Conservation (phyloP, 2,329 filamentous ascomycete species). For the Teratosphaeria viscida region DNA sequence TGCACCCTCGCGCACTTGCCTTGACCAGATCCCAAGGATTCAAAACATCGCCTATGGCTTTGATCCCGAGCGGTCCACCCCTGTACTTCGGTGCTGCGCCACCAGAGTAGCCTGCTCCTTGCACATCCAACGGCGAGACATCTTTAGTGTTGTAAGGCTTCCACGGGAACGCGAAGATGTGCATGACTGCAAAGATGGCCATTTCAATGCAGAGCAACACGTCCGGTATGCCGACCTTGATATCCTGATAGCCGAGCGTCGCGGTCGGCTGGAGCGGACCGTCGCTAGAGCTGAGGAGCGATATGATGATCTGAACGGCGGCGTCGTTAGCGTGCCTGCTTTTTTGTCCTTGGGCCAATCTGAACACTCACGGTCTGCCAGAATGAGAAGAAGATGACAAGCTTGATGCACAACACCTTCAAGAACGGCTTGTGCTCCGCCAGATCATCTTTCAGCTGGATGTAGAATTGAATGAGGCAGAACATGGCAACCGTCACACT, state of each 20-base stretch:
- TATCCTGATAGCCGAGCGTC: constrained; percentile 58
- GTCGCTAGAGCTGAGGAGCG: constrained; percentile 49
- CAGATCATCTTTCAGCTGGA: constrained; percentile 61
- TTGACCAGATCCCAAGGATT: constrained; percentile 79
- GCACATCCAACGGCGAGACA: constrained; percentile 18
- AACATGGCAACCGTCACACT: constrained; percentile 80
- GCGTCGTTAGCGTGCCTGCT: neutral
- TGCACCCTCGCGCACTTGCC: constrained; percentile 63
- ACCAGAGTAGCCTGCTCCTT: constrained; percentile 13
- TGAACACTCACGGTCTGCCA: constrained; percentile 54
- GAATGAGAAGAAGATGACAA: constrained; percentile 84
- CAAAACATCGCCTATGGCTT: constrained; percentile 59
- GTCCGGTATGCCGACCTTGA: constrained; percentile 71
- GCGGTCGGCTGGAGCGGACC: constrained; percentile 53
- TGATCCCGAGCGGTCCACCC: constrained; percentile 54
- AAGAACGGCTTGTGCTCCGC: constrained; percentile 61
- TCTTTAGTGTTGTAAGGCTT: constrained; percentile 49
- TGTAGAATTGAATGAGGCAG: constrained; percentile 77
- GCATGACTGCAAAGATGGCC: constrained; percentile 66
- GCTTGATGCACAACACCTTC: constrained; percentile 78
- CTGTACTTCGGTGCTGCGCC: constrained; percentile 35
- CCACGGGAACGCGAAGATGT: constrained; percentile 76
- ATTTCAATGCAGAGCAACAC: constrained; percentile 75
- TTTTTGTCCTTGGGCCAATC: too few relatives aligned
- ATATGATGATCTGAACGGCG: constrained; percentile 35